Evolutionary conservation across 441 rosid genomes (phyloP).

Genomic region (Jatropha podagrica): DNA sequence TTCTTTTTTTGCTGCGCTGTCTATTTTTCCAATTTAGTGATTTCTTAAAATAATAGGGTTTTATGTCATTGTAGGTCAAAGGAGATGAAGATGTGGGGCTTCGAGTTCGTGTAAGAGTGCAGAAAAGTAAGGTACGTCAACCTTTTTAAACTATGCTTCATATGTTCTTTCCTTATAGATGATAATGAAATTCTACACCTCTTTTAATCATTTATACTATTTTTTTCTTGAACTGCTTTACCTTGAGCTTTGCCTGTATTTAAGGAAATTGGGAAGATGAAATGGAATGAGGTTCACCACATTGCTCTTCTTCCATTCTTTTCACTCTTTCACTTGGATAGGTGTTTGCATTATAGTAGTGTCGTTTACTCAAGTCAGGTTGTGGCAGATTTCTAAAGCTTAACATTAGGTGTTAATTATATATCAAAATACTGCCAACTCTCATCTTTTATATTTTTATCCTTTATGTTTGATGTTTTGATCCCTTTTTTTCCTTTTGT

Average conservation of each 20-base stretch:
- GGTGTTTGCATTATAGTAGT: neutral
- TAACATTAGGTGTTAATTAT: neutral
- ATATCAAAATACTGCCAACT: neutral
- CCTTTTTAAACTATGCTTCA: neutral
- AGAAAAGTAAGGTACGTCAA: conserved; percentile 83
- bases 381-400: neutral
- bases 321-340: neutral
- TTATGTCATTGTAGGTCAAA: conserved; percentile 50
- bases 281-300: neutral
- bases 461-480: neutral
- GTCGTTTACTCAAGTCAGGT: neutral
- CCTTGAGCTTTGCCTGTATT: neutral
- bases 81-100: conserved; percentile 94
- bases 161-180: neutral
- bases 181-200: neutral
- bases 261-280: neutral
- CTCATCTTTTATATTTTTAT: neutral
- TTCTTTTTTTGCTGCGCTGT: neutral
- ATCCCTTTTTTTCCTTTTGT: neutral
- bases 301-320: neutral
- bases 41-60: conserved; percentile 7
- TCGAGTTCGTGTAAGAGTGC: conserved; percentile 94
- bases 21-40: neutral
- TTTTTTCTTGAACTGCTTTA: conserved; percentile 1
- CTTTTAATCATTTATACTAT: neutral